Conservation (phyloP, 2,329 filamentous ascomycete species). For the Albophoma yamanashiensis region DNA sequence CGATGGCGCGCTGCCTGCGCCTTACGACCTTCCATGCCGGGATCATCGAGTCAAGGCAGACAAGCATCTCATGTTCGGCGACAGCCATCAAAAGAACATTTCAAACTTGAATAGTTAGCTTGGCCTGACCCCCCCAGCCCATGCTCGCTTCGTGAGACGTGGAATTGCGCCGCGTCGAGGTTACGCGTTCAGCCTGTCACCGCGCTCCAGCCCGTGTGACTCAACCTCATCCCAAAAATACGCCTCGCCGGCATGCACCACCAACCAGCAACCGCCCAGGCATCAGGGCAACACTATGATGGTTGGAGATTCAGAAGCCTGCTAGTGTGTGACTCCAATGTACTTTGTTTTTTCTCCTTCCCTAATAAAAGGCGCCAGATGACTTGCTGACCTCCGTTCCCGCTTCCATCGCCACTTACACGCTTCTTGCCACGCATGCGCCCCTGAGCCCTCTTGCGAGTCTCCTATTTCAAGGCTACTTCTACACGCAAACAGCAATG, state of each 20-base stretch:
- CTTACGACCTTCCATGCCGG: neutral
- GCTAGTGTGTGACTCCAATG: neutral
- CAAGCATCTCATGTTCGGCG: neutral
- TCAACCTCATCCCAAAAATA: neutral
- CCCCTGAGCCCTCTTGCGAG: neutral
- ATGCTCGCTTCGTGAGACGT: neutral
- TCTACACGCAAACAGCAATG: neutral
- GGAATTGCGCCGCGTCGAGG: neutral
- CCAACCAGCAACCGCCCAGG: neutral
- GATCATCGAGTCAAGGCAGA: neutral
- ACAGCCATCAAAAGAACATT: neutral
- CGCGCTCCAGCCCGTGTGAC: neutral
- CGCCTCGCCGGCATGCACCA: neutral
- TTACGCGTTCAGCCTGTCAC: too few species aligned
- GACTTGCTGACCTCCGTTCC: neutral
- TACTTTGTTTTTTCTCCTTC: neutral
- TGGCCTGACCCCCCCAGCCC: neutral
- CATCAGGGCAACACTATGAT: neutral
- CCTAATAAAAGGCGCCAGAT: neutral
- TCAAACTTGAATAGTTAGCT: too few species aligned
- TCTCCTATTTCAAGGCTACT: neutral
- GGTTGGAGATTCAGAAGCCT: too few species aligned
- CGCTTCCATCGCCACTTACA: neutral
- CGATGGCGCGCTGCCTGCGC: neutral
- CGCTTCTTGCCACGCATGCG: neutral